Evolutionary conservation across 169 alveolate species (phyloP).

Genomic region (Plasmodium gaboni): DNA sequence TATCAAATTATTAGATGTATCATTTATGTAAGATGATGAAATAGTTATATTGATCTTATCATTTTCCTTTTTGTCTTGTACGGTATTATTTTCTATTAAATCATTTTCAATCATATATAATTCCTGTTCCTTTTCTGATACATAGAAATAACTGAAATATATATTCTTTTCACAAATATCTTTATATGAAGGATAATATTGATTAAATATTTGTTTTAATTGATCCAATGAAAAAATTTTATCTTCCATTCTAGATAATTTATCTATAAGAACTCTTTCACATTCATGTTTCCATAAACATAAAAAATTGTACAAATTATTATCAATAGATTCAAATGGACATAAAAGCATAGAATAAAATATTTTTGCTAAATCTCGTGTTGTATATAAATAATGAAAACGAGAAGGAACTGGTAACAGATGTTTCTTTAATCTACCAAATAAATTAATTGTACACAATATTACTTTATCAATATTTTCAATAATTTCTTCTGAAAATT

Average conservation of each 20-base stretch:
- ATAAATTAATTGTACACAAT: constrained; percentile 93
- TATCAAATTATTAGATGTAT: background rate
- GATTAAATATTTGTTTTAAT: constrained; percentile 46
- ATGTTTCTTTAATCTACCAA: constrained; percentile 85
- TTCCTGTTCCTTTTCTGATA: constrained; percentile 70
- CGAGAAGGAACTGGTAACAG: constrained; percentile 92
- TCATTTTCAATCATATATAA: constrained; percentile 72
- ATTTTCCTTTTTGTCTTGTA: constrained; percentile 15
- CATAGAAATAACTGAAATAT: constrained; percentile 73
- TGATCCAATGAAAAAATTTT: constrained; percentile 84
- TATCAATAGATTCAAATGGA: constrained; percentile 83
- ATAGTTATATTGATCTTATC: too few relatives aligned
- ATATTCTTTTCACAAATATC: constrained; percentile 62
- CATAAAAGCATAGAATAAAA: constrained; percentile 93
- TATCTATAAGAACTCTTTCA: constrained; percentile 96
- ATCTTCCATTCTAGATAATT: constrained; percentile 93
- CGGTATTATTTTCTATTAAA: constrained; percentile 30
- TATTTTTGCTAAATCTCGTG: constrained; percentile 97
- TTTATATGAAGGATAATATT: constrained; percentile 45
- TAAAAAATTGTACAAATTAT: constrained; percentile 88
- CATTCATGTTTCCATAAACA: constrained; percentile 98
- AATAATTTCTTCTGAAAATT: constrained; percentile 87
- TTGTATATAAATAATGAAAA: constrained; percentile 97
- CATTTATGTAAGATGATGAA: too few relatives aligned
- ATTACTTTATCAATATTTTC: constrained; percentile 88